Evolutionary conservation across 2,329 filamentous ascomycete genomes (phyloP), one percentile per base, ranked within the genome.

Genomic region (Acarospora socialis): DNA sequence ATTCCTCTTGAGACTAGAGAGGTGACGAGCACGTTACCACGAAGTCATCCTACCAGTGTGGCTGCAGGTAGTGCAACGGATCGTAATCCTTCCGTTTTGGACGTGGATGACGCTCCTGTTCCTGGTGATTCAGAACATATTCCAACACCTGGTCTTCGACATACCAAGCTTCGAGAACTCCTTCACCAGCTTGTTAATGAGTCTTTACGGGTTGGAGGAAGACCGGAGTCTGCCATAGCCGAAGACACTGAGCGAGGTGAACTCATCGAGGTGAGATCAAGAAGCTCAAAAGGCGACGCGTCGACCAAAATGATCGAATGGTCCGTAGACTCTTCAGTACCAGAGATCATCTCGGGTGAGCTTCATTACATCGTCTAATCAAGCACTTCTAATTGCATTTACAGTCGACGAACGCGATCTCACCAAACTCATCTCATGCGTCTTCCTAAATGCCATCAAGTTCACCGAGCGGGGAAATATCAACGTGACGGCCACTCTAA

Each of bases 341-440:
- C 61, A 3, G 59, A 64, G 21, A 55, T 52, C 4, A 43, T 64
- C 18, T 53, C 58, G 27, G 38, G 38, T 40, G 32, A 34, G 35
- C 6, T 15, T 5, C 26, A 17, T n/a, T 29, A 15, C 5, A 12
- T 13, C 15, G 8, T 9, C 9, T 17, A 10, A n/a, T 1, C 17
- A 3, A 32, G 21, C n/a, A 25, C 21, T 14, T 16, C 19, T 6
- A 17, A 12, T 29, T 28, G 21, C 28, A 8, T 26, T 23, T 4
- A 23, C 27, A 36, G 60, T 73, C 26, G 72, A 77, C 44, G 72
- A 77, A 46, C 65, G 70, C 42, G 72, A 77, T 38, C 52, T 77
- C 21, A 65, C 66, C 26, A 77, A 77, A 45, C 55, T 76, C 43
- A 65, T 77, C 2, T 76, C 70, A 3, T 74, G 70, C 40, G 65